Percentiles rank a stretch among this genome's conserved stretches.
Conservation (phyloP, 1,284 basidiomycete species). For the Irpex sp. region DNA sequence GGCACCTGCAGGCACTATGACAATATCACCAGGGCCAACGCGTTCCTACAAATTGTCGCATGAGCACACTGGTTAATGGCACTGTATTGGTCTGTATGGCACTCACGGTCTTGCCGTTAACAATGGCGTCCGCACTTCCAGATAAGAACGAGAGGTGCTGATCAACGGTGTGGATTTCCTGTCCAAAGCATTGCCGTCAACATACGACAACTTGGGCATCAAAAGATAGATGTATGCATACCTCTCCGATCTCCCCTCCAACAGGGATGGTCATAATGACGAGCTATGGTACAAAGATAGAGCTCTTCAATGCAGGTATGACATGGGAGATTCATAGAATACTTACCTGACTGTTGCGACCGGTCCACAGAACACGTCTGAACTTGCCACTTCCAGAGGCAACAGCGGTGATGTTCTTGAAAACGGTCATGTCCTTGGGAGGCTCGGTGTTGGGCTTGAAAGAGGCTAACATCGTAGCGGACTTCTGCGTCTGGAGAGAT, state of each 20-base stretch:
- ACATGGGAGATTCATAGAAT: neutral
- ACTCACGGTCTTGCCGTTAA: conserved; percentile 23
- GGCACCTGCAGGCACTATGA: conserved; percentile 29
- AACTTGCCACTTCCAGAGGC: conserved; percentile 28
- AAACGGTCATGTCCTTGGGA: conserved; percentile 25
- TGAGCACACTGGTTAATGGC: neutral
- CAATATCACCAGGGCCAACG: conserved; percentile 24
- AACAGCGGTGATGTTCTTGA: conserved; percentile 23
- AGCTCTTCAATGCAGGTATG: neutral
- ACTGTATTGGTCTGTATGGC: neutral
- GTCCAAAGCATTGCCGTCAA: no score
- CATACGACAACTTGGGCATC: no score
- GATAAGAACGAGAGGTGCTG: conserved; percentile 30
- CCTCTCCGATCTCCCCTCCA: conserved; percentile 26
- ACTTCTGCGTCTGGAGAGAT: neutral
- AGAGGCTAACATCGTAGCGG: conserved; percentile 12
- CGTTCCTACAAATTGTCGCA: conserved; percentile 11
- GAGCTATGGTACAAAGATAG: conserved; percentile 12
- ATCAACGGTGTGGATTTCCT: conserved; percentile 29
- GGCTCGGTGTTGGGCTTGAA: conserved; percentile 27
- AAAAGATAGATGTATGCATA: conserved; percentile 2
- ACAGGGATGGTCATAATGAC: conserved; percentile 30
- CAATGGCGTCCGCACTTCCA: conserved; percentile 24
- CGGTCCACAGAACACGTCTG: conserved; percentile 28
- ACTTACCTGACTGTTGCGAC: conserved; percentile 27